Conservation (phyloP, 2,329 filamentous ascomycete genomes). For the Ceratocystis colombiana region DNA sequence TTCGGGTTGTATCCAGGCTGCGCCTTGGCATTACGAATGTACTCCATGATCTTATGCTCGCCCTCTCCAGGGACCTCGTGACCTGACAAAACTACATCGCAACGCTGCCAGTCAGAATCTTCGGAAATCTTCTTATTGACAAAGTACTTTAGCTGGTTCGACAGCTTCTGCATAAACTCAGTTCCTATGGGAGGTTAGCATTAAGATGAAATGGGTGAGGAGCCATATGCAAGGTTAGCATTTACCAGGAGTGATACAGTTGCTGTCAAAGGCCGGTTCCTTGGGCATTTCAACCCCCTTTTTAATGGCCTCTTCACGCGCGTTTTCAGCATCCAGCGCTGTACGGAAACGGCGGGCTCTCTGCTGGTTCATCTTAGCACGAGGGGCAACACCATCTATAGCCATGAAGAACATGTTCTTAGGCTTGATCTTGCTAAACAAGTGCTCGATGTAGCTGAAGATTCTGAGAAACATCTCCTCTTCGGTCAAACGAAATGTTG, state of each 20-base stretch:
- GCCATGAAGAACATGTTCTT: slow-evolving; percentile 99
- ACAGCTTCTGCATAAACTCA: slow-evolving; percentile 95
- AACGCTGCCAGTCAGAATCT: slow-evolving; percentile 93
- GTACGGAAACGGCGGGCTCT: slow-evolving; percentile 90
- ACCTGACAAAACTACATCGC: slow-evolving; percentile 89
- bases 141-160: slow-evolving; percentile 91
- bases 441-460: slow-evolving; percentile 98
- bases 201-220: background rate
- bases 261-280: slow-evolving; percentile 94
- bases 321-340: slow-evolving; percentile 78
- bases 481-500: slow-evolving; percentile 85
- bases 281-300: slow-evolving; percentile 90
- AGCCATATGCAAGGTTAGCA: background rate
- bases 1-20: slow-evolving; percentile 89
- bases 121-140: slow-evolving; percentile 98
- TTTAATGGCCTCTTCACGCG: slow-evolving; percentile 80
- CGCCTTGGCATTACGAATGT: slow-evolving; percentile 93
- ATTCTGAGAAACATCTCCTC: slow-evolving; percentile 99
- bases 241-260: slow-evolving; percentile 86
- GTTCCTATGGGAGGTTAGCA: slow-evolving; percentile 43
- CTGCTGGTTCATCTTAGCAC: slow-evolving; percentile 99
- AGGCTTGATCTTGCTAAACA: slow-evolving; percentile 97
- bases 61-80: slow-evolving; percentile 97
- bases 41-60: slow-evolving; percentile 99
- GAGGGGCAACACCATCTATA: slow-evolving; percentile 91